Percentiles rank a stretch among this genome's conserved stretches.
phyloP scores from a whole-genome alignment of 2,329 filamentous ascomycete genomes.

The Aspergillus niger region DNA sequence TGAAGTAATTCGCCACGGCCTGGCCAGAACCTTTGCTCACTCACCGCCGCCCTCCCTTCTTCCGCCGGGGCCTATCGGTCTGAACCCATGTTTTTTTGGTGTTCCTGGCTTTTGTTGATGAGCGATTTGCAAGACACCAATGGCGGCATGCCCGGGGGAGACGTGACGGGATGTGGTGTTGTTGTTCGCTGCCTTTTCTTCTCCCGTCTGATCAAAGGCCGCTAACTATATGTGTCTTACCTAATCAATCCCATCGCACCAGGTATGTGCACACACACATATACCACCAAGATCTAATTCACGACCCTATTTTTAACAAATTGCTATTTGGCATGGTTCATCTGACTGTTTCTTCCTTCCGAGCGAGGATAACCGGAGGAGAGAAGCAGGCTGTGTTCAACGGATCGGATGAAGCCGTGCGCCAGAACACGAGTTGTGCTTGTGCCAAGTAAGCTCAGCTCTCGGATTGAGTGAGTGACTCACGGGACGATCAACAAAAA shows the following conservation, averaged over 20 bases:
- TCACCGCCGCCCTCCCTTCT: background rate
- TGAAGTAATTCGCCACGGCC: constrained; percentile 9
- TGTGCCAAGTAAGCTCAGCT: background rate
- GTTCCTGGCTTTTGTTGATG: background rate
- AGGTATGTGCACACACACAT: no score
- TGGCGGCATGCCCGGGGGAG: background rate
- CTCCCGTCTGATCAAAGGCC: background rate
- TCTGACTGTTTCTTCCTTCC: background rate
- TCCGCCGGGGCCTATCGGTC: background rate
- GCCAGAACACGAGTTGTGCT: background rate
- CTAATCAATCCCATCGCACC: background rate
- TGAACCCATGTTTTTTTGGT: background rate
- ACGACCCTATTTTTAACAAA: no score
- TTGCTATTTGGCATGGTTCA: background rate
- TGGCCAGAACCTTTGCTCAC: background rate
- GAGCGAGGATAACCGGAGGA: background rate
- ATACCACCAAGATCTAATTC: no score
- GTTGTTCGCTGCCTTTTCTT: background rate
- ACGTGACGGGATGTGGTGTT: background rate
- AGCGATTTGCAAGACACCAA: background rate
- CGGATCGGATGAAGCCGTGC: background rate
- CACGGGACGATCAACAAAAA: background rate
- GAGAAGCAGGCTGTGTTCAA: background rate
- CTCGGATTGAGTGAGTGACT: background rate
- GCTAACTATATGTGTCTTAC: background rate